phyloP scores from a whole-genome alignment of 108 stramenopile species.

The Schizochytrium sp. region DNA sequence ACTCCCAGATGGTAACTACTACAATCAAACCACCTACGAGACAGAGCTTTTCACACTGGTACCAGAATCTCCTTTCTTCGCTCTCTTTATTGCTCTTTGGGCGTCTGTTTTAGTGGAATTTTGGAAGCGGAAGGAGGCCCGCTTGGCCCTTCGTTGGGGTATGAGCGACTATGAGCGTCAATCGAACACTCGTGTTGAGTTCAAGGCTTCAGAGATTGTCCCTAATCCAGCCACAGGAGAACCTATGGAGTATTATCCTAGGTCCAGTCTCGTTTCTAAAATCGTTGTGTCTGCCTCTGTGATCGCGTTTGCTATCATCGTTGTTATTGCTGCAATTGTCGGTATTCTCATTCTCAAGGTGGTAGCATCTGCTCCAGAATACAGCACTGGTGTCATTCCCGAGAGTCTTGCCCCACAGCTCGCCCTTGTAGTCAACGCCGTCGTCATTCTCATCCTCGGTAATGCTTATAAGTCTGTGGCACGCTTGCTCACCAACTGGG shows the following conservation, averaged over 20 bases:
- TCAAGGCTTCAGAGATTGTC: constrained; percentile 81
- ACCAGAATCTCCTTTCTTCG: constrained; percentile 62
- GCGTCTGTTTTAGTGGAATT: constrained; percentile 88
- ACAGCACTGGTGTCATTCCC: constrained; percentile 84
- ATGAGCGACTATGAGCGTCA: constrained; percentile 90
- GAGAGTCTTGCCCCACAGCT: constrained; percentile 73
- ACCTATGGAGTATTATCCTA: constrained; percentile 84
- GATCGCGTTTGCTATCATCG: constrained; percentile 81
- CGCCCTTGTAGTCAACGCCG: constrained; percentile 84
- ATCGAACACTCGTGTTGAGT: constrained; percentile 90
- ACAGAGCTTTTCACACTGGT: constrained; percentile 49
- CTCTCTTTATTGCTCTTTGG: constrained; percentile 89
- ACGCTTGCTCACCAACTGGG: constrained; percentile 85
- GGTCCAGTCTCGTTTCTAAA: constrained; percentile 86
- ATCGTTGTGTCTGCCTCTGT: constrained; percentile 85
- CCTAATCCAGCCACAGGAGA: constrained; percentile 83
- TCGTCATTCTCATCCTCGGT: constrained; percentile 86
- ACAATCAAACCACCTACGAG: constrained; percentile 4
- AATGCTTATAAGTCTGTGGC: constrained; percentile 84
- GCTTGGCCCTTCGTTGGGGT: constrained; percentile 88
- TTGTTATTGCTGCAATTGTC: constrained; percentile 74
- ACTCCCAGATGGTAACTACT: background rate
- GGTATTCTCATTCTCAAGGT: constrained; percentile 84
- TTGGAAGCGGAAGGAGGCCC: constrained; percentile 87
- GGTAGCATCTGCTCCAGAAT: constrained; percentile 70